Percentiles rank a stretch among this genome's conserved stretches.
phyloP scores from a whole-genome alignment of 306 rosid genomes.

The Amphicarpaea edgeworthii region DNA sequence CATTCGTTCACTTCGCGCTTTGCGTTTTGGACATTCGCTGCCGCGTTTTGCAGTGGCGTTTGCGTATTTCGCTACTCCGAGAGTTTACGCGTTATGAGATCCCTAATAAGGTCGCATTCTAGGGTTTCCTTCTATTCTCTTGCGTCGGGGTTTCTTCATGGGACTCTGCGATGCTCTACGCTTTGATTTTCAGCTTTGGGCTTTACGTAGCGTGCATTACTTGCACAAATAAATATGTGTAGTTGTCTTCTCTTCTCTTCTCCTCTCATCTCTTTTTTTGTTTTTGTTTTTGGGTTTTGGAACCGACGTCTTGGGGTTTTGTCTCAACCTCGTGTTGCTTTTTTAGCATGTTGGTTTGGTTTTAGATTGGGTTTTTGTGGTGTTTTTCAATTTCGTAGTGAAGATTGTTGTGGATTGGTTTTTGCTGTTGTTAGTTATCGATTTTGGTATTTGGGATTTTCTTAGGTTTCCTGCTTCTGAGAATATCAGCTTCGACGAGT shows the following conservation, averaged over 20 bases:
- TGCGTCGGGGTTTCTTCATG: slow-evolving; percentile 33
- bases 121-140: slow-evolving; percentile 49
- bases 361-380: neutral
- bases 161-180: slow-evolving; percentile 7
- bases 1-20: neutral
- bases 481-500: neutral
- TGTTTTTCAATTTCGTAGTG: slow-evolving; percentile 4
- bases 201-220: slow-evolving; percentile 10
- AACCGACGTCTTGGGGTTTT: neutral
- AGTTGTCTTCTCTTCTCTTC: neutral
- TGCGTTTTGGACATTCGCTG: neutral
- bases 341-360: slow-evolving; percentile 38
- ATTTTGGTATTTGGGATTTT: neutral
- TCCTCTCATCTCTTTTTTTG: neutral
- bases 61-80: neutral
- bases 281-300: slow-evolving; percentile 5
- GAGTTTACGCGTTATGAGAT: slow-evolving; percentile 29
- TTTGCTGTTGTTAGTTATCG: neutral
- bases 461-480: slow-evolving; percentile 43
- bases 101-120: slow-evolving; percentile 36
- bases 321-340: neutral
- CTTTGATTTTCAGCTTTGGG: slow-evolving; percentile 32
- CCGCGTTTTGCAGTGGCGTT: neutral
- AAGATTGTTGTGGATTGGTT: slow-evolving; percentile 17
- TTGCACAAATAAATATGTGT: neutral